Evolutionary conservation across 805 yeast species (phyloP).

Genomic region (Jamesozyma rosinii): DNA sequence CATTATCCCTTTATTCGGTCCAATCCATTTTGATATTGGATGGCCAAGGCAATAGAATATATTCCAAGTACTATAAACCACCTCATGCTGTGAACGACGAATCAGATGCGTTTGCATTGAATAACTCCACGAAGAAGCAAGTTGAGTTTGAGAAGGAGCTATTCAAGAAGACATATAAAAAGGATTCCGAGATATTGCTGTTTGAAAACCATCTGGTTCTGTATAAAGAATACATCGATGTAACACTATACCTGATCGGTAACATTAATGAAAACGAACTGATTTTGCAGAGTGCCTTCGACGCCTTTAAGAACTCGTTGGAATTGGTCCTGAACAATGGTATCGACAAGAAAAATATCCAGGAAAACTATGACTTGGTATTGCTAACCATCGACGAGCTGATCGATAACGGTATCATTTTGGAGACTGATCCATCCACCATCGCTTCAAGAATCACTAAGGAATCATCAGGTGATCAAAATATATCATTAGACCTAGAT

Average conservation of each 20-base stretch:
- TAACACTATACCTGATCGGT: slow-evolving; percentile 62
- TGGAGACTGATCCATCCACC: slow-evolving; percentile 80
- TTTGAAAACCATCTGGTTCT: slow-evolving; percentile 72
- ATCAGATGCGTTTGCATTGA: slow-evolving; percentile 16
- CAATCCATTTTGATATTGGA: slow-evolving; percentile 76
- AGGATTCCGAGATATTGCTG: slow-evolving; percentile 69
- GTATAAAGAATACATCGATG: slow-evolving; percentile 79
- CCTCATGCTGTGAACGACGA: slow-evolving; percentile 37
- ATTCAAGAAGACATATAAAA: slow-evolving; percentile 68
- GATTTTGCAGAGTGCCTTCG: slow-evolving; percentile 62
- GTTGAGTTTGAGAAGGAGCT: slow-evolving; percentile 64
- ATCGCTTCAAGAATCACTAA: slow-evolving; percentile 88
- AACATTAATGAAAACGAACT: slow-evolving; percentile 75
- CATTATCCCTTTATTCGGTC: slow-evolving; percentile 62
- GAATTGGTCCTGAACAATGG: slow-evolving; percentile 56
- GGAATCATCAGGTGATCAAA: slow-evolving; percentile 64
- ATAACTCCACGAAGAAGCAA: slow-evolving; percentile 47
- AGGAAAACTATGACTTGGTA: slow-evolving; percentile 79
- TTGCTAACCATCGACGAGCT: slow-evolving; percentile 84
- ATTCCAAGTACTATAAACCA: slow-evolving; percentile 73
- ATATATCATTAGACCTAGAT: slow-evolving; percentile 57
- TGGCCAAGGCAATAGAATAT: slow-evolving; percentile 67
- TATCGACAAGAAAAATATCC: slow-evolving; percentile 67
- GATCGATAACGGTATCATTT: slow-evolving; percentile 84
- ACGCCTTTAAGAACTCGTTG: slow-evolving; percentile 72